phyloP scores from a whole-genome alignment of 2,329 filamentous ascomycete genomes.

The Calonectria honghensis region DNA sequence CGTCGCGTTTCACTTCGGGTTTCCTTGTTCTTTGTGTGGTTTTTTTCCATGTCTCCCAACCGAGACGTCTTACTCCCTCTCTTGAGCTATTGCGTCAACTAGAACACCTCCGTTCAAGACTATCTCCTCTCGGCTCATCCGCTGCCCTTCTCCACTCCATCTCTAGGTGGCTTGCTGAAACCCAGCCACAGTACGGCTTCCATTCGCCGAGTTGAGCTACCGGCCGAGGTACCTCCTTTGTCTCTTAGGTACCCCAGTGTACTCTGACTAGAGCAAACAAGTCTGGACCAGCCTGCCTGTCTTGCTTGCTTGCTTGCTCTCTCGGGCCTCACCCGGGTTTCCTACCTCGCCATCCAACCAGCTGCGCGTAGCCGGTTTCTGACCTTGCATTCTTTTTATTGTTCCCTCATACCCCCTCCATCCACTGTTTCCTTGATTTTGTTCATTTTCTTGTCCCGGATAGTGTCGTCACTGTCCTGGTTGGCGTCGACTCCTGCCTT shows the following conservation, averaged over 20 bases:
- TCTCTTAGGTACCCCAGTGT: slow-evolving; percentile 25
- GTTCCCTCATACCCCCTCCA: slow-evolving; percentile 47
- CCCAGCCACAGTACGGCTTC: slow-evolving; percentile 37
- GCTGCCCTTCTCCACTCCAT: slow-evolving; percentile 32
- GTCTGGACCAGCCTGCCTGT: slow-evolving; percentile 23
- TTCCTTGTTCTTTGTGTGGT: slow-evolving; percentile 13
- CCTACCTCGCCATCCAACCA: slow-evolving; percentile 41
- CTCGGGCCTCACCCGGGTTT: slow-evolving; percentile 19
- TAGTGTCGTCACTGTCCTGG: slow-evolving; percentile 41
- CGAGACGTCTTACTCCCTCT: slow-evolving; percentile 19
- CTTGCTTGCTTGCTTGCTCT: slow-evolving; percentile 26
- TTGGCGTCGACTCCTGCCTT: slow-evolving; percentile 38
- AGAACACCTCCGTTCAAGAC: slow-evolving; percentile 9
- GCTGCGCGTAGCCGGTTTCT: slow-evolving; percentile 44
- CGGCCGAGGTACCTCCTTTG: slow-evolving; percentile 31
- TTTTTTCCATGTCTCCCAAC: not conserved
- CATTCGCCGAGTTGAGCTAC: slow-evolving; percentile 14
- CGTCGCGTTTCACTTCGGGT: slow-evolving; percentile 25
- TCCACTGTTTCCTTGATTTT: slow-evolving; percentile 43
- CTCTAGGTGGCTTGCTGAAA: slow-evolving; percentile 36
- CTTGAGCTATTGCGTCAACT: slow-evolving; percentile 25
- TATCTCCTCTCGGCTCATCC: slow-evolving; percentile 37
- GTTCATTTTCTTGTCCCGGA: slow-evolving; percentile 28
- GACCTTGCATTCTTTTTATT: slow-evolving; percentile 42
- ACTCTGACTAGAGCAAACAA: slow-evolving; percentile 23